These are phyloP conservation scores for Plenodomus tracheiphilus DNA, from an alignment of 2,329 filamentous ascomycete genomes.

Conservation along the genomic window DNA sequence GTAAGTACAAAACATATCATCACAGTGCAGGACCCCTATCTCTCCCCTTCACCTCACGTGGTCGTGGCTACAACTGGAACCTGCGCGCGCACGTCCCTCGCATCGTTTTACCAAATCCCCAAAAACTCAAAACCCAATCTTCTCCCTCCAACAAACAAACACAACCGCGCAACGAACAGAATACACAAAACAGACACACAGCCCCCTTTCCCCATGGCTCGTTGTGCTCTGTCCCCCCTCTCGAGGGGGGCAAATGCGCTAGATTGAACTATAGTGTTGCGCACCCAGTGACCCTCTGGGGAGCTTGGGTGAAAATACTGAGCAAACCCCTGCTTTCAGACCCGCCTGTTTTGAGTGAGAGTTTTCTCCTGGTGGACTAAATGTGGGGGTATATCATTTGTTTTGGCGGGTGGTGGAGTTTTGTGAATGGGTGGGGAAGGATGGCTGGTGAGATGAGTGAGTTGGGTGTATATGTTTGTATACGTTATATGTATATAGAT, in stretches of 20 bases:
- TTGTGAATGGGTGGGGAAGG: no score
- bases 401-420: not conserved
- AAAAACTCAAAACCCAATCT: not conserved
- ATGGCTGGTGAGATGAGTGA: no score
- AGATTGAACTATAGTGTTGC: slow-evolving; percentile 16
- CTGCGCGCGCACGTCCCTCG: no score
- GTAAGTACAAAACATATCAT: no score
- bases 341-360: slow-evolving; percentile 36
- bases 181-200: not conserved
- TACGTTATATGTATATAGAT: not conserved
- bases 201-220: slow-evolving; percentile 6
- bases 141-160: not conserved
- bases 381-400: slow-evolving; percentile 35
- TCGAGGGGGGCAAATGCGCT: slow-evolving; percentile 16
- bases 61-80: no score
- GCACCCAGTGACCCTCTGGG: slow-evolving; percentile 7
- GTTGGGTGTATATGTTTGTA: not conserved
- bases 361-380: slow-evolving; percentile 42
- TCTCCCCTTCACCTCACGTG: slow-evolving; percentile 1
- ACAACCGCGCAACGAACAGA: not conserved
- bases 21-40: no score
- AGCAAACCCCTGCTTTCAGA: slow-evolving; percentile 38
- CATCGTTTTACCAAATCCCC: not conserved
- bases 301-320: slow-evolving; percentile 13
- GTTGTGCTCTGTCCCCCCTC: slow-evolving; percentile 20